These are phyloP conservation scores for Thermomucor indicae-seudaticae DNA, from an alignment of 371 early-diverging fungal species.

Conservation along the genomic window DNA sequence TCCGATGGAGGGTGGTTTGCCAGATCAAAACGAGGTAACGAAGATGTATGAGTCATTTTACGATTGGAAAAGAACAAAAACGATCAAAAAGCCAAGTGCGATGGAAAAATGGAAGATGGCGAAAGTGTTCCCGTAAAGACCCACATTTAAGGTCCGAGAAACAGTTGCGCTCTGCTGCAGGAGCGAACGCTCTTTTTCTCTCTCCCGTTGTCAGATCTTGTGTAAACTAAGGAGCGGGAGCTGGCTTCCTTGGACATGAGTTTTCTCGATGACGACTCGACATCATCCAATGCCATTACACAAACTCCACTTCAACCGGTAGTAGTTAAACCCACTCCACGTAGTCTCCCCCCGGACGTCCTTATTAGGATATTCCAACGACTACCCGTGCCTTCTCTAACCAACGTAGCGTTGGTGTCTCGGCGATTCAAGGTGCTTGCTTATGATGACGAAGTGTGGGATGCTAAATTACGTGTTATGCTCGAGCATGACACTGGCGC, in stretches of 20 bases:
- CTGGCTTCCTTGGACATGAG: no score
- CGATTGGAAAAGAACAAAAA: no score
- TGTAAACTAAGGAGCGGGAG: background rate
- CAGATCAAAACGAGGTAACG: constrained; percentile 28
- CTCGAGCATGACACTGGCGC: constrained; percentile 30
- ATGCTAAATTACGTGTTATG: constrained; percentile 42
- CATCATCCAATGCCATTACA: background rate
- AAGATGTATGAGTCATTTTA: constrained; percentile 10
- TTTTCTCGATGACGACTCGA: background rate
- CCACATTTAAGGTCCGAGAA: no score
- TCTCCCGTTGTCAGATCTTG: background rate
- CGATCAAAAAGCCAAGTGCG: no score
- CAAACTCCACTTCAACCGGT: constrained; percentile 11
- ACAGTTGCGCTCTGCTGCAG: no score
- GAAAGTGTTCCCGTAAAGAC: no score
- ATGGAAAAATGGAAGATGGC: no score
- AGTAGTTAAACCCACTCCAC: background rate
- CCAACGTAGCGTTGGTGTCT: constrained; percentile 47
- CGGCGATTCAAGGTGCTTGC: constrained; percentile 62
- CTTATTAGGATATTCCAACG: constrained; percentile 45
- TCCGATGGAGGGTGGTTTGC: constrained; percentile 34
- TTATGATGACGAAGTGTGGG: constrained; percentile 66
- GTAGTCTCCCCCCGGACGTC: constrained; percentile 42
- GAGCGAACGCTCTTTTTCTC: background rate
- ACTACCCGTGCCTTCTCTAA: constrained; percentile 45